A percentile compares a stretch with the other conserved stretches of the same genome.
These are phyloP conservation scores for Populus tomentosa DNA, from an alignment of 441 rosid species.

Conservation along the genomic window DNA sequence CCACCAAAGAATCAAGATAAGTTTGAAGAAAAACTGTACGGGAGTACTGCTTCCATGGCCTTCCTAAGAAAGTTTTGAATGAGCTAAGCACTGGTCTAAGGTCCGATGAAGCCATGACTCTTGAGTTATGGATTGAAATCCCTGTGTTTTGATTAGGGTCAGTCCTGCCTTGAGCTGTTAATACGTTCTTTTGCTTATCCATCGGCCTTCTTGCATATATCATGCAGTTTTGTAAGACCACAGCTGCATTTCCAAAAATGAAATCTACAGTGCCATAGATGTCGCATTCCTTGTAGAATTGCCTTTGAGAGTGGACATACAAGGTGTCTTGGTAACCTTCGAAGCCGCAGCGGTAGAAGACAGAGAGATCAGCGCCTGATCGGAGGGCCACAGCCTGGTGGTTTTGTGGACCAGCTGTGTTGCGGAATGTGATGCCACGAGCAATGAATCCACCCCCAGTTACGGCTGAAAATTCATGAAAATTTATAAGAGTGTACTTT, in stretches of 20 bases:
- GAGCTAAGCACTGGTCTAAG: slow-evolving; percentile 22
- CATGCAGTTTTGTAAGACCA: slow-evolving; percentile 33
- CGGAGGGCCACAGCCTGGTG: slow-evolving; percentile 39
- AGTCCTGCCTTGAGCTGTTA: slow-evolving; percentile 68
- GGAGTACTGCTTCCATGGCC: slow-evolving; percentile 43
- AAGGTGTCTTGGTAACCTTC: slow-evolving; percentile 42
- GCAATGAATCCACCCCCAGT: slow-evolving; percentile 30
- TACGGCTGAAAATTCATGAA: slow-evolving; percentile 25
- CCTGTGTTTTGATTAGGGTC: slow-evolving; percentile 78
- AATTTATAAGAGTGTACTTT: neutral
- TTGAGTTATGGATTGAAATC: slow-evolving; percentile 46
- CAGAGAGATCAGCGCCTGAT: slow-evolving; percentile 11
- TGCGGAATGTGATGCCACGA: slow-evolving; percentile 26
- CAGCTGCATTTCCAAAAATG: slow-evolving; percentile 40
- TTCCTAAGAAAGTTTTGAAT: slow-evolving; percentile 36
- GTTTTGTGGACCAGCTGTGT: slow-evolving; percentile 33
- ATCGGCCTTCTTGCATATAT: slow-evolving; percentile 48
- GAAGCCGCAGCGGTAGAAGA: slow-evolving; percentile 29
- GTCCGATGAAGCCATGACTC: slow-evolving; percentile 31
- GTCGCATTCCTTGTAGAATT: slow-evolving; percentile 35
- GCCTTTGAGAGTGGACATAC: slow-evolving; percentile 26
- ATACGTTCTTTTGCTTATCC: slow-evolving; percentile 49
- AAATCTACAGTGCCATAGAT: slow-evolving; percentile 40
- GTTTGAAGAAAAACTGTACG: slow-evolving; percentile 37
- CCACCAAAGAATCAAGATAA: slow-evolving; percentile 29